Conservation (phyloP, 805 yeast genomes). For the Saturnispora besseyi region DNA sequence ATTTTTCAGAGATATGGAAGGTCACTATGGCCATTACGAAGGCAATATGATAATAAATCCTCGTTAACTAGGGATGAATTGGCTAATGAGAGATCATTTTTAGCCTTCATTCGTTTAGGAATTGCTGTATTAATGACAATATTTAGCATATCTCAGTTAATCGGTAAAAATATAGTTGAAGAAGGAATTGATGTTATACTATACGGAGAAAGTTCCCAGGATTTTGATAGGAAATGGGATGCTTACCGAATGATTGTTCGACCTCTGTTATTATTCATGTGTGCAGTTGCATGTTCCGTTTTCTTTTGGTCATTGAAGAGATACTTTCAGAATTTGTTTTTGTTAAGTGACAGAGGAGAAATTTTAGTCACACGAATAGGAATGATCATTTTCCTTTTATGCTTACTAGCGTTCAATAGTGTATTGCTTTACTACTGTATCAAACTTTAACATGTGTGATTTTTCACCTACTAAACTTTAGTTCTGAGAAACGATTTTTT, state of each 20-base stretch:
- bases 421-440: slow-evolving; percentile 1
- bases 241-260: background rate
- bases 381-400: background rate
- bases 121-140: background rate
- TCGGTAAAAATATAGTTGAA: slow-evolving; percentile 1
- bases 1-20: background rate
- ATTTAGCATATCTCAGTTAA: slow-evolving; percentile 6
- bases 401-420: background rate
- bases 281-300: slow-evolving; percentile 2
- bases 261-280: background rate
- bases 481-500: background rate
- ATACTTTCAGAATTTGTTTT: slow-evolving; percentile 3
- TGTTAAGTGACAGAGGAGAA: slow-evolving; percentile 1
- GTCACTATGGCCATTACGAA: slow-evolving; percentile 4
- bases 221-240: background rate
- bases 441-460: background rate
- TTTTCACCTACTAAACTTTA: background rate
- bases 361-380: slow-evolving; percentile 4
- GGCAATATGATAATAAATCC: slow-evolving; percentile 4
- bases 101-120: slow-evolving; percentile 43
- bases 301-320: slow-evolving; percentile 5
- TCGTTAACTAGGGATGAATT: slow-evolving; percentile 40
- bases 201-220: background rate
- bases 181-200: background rate
- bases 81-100: slow-evolving; percentile 53